Evolutionary conservation across 257 asterid genomes (phyloP), one percentile per base, ranked within the genome.

Genomic region (Nyctanthes arbortristis): DNA sequence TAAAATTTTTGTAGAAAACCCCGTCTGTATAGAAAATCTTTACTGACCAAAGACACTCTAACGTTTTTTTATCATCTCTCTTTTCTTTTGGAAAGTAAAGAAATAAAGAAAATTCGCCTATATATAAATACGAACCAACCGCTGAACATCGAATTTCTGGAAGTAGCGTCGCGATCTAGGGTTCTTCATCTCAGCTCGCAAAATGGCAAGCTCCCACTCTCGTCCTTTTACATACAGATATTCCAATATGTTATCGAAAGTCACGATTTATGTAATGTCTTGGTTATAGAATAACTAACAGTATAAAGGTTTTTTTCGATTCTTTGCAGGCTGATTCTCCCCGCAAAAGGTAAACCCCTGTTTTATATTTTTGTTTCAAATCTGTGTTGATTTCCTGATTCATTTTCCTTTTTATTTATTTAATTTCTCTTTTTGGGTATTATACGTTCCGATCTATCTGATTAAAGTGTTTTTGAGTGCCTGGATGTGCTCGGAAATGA

Each of bases 301-400:
- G 22, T 47, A 31, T 63, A 22, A 59, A 36, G 1, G 25, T 29
- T 72, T 27, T 32, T 29, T 34, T 27, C 61, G 5, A 6, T 63
- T 6, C 62, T 77, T 82, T 75, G 85, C 89, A 90, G 95, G 95
- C 89, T 49, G 93, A 85, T 72, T 88, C 95, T 78, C 96, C 96
- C 75, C 85, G 87, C 55, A 85, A 77, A 82, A 82, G 95, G 96
- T 87, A 74, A 70, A 30, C n/a, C n/a, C n/a, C n/a, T n/a, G n/a
- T n/a, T n/a, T n/a, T n/a, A 1, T 22, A 43, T 35, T 45, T n/a
- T 6, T 28, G 43, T 34, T 5, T 4, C 52, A 22, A 13, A 40
- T 25, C 49, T 60, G 63, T 3, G 20, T 39, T 43, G 71, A 7
- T 54, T 13, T 43, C 40, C 52, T 40, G 52, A n/a, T n/a, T n/a